Percentiles rank a stretch among this genome's conserved stretches.
Conservation (phyloP, 2,329 filamentous ascomycete species). For the Cercospora nicotianae region DNA sequence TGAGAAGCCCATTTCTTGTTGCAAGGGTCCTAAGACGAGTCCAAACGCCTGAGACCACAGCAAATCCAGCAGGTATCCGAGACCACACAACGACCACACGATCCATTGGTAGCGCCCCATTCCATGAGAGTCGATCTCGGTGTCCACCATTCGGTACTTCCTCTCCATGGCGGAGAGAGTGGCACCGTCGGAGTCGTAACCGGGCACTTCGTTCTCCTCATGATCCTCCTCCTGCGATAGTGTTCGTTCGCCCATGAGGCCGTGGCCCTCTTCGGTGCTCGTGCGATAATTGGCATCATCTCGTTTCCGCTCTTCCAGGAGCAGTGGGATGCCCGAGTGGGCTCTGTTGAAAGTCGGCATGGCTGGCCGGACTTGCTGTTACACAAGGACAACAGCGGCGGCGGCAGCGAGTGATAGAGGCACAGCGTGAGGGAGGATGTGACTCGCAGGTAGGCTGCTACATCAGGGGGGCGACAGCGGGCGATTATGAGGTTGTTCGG, state of each 20-base stretch:
- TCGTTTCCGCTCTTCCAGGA: conserved; percentile 3
- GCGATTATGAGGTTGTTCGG: neutral
- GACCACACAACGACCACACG: conserved; percentile 54
- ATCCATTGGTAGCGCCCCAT: conserved; percentile 57
- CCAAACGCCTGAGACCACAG: conserved; percentile 61
- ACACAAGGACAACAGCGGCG: neutral
- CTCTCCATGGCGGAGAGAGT: conserved; percentile 43
- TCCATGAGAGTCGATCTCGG: conserved; percentile 54
- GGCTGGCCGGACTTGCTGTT: neutral
- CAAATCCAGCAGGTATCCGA: conserved; percentile 58
- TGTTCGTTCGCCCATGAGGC: conserved; percentile 11
- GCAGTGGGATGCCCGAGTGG: neutral
- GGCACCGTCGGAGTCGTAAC: conserved; percentile 13
- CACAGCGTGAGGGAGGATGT: neutral
- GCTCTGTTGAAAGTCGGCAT: neutral
- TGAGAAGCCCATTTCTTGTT: conserved; percentile 58
- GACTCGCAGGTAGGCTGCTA: neutral
- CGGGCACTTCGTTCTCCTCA: neutral
- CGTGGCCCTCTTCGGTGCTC: neutral
- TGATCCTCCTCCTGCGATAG: conserved; percentile 5
- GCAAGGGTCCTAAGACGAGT: conserved; percentile 54
- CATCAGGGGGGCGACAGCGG: neutral
- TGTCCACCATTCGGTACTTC: conserved; percentile 48
- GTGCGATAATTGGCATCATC: neutral
- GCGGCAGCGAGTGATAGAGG: neutral